Conservation (phyloP, 208 protist species). For the Trypanosoma caninum region DNA sequence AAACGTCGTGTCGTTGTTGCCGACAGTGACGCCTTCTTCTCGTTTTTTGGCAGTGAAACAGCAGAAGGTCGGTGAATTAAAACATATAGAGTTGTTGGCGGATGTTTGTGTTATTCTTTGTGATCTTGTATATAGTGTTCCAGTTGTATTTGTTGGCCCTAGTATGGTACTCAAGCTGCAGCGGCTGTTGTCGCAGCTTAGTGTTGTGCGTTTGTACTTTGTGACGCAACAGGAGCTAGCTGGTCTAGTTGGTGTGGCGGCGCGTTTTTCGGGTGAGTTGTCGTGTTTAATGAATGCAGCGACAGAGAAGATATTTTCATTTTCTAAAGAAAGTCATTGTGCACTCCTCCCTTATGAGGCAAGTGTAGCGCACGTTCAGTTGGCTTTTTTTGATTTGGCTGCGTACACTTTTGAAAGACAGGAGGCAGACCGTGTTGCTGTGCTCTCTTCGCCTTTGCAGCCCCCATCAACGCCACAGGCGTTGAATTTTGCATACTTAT, state of each 20-base stretch:
- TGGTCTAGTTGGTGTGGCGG: neutral
- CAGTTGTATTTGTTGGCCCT: neutral
- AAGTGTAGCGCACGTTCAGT: slow-evolving; percentile 7
- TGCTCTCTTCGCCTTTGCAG: neutral
- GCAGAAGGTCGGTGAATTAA: neutral
- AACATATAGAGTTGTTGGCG: neutral
- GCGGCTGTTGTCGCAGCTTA: slow-evolving; percentile 5
- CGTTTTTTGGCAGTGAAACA: neutral
- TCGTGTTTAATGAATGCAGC: slow-evolving; percentile 3
- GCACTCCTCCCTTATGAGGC: neutral
- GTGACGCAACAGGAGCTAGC: neutral
- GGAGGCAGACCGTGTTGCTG: too few species aligned
- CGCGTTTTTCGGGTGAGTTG: slow-evolving; percentile 1
- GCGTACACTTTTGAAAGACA: slow-evolving; percentile 3
- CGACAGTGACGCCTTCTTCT: neutral
- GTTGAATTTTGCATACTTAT: neutral
- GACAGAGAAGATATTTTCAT: neutral
- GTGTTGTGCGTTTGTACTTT: slow-evolving; percentile 9
- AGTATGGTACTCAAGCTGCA: neutral
- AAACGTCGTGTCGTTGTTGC: neutral
- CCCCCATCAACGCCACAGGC: neutral
- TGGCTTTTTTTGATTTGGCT: slow-evolving; percentile 5
- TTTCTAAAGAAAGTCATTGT: neutral
- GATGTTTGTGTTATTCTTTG: slow-evolving; percentile 10
- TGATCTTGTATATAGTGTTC: neutral